Evolutionary conservation across 176 grass and related monocot genomes (phyloP).

Genomic region (Oryza punctata): DNA sequence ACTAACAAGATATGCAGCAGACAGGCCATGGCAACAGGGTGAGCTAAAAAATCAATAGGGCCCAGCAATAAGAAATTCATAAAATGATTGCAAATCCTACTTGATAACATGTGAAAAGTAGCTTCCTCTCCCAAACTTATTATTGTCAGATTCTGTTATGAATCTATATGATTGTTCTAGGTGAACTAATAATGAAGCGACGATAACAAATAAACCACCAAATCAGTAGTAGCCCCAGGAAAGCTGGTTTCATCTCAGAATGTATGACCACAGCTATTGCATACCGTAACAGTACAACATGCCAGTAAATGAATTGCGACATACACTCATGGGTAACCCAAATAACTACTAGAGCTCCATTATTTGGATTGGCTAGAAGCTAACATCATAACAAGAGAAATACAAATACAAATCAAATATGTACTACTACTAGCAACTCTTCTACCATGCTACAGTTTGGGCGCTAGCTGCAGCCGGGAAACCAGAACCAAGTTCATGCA

Average conservation of each 20-base stretch:
- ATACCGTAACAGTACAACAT: neutral
- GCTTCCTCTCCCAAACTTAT: neutral
- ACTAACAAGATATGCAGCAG: neutral
- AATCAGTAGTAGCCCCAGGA: neutral
- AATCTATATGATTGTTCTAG: neutral
- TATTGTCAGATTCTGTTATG: neutral
- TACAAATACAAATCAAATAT: neutral
- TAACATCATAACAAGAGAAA: neutral
- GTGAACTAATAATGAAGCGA: neutral
- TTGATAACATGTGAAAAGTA: neutral
- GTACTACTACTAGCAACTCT: neutral
- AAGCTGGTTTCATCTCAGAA: neutral
- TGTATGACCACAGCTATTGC: neutral
- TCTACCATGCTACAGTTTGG: neutral
- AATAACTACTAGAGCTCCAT: neutral
- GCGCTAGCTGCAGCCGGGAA: neutral
- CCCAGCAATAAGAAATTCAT: neutral
- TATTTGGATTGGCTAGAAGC: neutral
- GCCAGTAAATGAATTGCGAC: neutral
- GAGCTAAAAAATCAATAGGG: neutral
- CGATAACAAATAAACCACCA: neutral
- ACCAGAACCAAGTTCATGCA: neutral
- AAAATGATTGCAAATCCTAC: neutral
- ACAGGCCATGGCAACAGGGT: neutral
- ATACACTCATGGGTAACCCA: neutral